Evolutionary conservation across 257 asterid species (phyloP), one percentile per base, ranked within the genome.

Genomic region (Penstemon newberryi): DNA sequence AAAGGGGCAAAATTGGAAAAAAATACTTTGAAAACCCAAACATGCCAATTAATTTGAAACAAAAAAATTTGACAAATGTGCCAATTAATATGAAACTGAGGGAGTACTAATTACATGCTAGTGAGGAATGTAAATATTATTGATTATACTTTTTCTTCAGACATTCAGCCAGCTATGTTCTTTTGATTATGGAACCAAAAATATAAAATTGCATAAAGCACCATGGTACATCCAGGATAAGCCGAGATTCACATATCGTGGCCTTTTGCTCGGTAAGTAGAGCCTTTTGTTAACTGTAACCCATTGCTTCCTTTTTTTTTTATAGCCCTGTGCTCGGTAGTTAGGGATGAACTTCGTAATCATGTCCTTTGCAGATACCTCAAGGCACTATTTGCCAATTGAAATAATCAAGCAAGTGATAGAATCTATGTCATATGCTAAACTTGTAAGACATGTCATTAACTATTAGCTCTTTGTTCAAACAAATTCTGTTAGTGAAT

Each of bases 151-250:
- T 66, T 72, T 36, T 65, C 25, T 77, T 45, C 91, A 92, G 96
- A 89, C 98, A 41, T 66, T 87, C 65, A 92, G 98, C 81, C 98
- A 92, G 79, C 82, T 92, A 62, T 92, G 96, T 70, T 75, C 70
- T 58, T 89, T 79, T 82, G 88, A 87, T 71, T 92, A 88, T 70
- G 96, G 78, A 79, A 73, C 86, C 66, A 92, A 92, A 87, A 66
- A 81, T 47, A 88, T 92, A 53, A 73, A 75, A 78, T 80, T 92
- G 40, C 79, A 73, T 52, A 87, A 80, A 72, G 95, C 96, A 54
- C 98, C 98, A 53, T 92, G 96, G 98, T 89, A 81, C 80, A 78
- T 92, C 67, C 85, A 86, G 80, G 98, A 92, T 81, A 85, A 83
- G 77, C 98, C 98, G 36, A 86, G 96, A 84, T 92, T 92, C 69